Evolutionary conservation across 2,329 filamentous ascomycete genomes (phyloP), one percentile per base, ranked within the genome.

Genomic region (Sphaerulina vaccinii): DNA sequence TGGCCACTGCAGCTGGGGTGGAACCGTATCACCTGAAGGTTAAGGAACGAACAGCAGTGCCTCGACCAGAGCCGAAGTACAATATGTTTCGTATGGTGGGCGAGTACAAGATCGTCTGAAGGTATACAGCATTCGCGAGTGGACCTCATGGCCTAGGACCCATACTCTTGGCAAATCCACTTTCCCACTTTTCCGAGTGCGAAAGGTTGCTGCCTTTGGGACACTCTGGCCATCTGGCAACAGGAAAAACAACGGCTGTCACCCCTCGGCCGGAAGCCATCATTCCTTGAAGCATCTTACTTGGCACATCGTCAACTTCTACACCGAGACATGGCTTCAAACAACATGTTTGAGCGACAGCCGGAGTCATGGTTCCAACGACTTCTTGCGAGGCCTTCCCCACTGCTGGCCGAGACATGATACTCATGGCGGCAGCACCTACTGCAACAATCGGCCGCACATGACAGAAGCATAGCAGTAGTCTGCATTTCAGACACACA

Each of bases 401-500:
- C 41, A 9, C 24, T 27, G 29, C 18, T 33, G 6, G 23, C 27
- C 16, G 29, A 44, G 33, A 33, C 41, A 19, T 7, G 29, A 6
- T 44, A 44, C 9, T 29, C 23, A 8, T 44, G 41, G 41, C n/a
- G 41, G 4, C 24, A 10, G 8, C 15, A 18, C 41, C 11, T 21
- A 19, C 18, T 11, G 5, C 41, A 21, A 4, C 10, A 33, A 1
- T 24, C 24, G 7, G 4, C 1, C 22, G n/a, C 9, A 8, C 24
- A 7, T n/a, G 2, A n/a, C 16, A n/a, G n/a, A 22, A 18, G 32
- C 2, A 55, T 61, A 16, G 36, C 24, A 11, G 37, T 59, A 1
- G 52, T 58, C 9, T 59, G 56, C 36, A 55, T 61, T 7, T 59
- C 60, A 3, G 60, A 61, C 35, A 79, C 59, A 4, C 60, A 62